Evolutionary conservation across 768 basidiomycete genomes (phyloP).

Genomic region (Termitomyces sp.): DNA sequence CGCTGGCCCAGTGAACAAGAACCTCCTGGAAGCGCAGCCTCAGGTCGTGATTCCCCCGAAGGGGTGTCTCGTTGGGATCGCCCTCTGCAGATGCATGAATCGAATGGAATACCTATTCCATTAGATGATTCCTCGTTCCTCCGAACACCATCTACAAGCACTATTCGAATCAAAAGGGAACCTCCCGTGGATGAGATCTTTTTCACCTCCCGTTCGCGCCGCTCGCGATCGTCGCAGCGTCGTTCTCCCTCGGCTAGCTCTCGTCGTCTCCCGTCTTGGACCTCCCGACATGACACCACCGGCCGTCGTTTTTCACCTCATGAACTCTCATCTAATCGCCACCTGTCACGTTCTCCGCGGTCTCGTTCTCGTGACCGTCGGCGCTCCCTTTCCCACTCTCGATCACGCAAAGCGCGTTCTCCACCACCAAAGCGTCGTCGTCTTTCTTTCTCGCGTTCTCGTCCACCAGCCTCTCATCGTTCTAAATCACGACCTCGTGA

Average conservation of each 20-base stretch:
- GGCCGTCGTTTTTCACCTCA: not conserved
- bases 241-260: conserved; percentile 3
- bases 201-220: not conserved
- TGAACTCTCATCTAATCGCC: not conserved
- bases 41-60: not conserved
- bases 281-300: not conserved
- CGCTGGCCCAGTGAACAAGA: not conserved
- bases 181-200: not conserved
- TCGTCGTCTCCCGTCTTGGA: not conserved
- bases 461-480: not conserved
- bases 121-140: conserved; percentile 16
- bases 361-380: not conserved
- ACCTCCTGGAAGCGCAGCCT: not conserved
- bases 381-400: conserved; percentile 5
- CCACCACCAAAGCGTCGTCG: not conserved
- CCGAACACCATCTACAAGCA: not conserved
- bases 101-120: conserved; percentile 12
- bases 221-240: conserved; percentile 1
- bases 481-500: not conserved
- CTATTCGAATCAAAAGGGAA: not conserved
- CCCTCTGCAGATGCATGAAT: not conserved
- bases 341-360: not conserved
- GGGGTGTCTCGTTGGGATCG: not conserved
- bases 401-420: not conserved
- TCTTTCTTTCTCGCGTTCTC: conserved; percentile 2